These are phyloP conservation scores for Dichomitus squalens DNA, from an alignment of 1,284 basidiomycete species.

Conservation along the genomic window DNA sequence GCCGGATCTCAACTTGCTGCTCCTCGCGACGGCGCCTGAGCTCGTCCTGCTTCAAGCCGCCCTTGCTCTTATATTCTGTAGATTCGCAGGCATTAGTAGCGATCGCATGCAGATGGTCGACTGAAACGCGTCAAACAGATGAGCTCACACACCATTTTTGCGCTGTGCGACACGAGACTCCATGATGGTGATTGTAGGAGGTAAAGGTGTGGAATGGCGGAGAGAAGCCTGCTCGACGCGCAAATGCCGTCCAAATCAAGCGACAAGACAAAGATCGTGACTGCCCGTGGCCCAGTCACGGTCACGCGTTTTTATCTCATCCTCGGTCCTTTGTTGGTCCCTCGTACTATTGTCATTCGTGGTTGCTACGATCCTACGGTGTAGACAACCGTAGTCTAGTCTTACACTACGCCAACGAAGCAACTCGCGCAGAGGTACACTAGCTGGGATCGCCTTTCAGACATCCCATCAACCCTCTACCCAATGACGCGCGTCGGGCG, in stretches of 20 bases:
- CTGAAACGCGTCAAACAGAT: conserved; percentile 3
- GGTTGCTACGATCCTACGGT: not conserved
- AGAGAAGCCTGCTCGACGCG: conserved; percentile 30
- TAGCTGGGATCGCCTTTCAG: too few relatives aligned
- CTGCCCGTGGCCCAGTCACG: conserved; percentile 31
- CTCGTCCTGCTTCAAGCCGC: conserved; percentile 81
- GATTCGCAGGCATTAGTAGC: conserved; percentile 34
- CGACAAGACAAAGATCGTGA: conserved; percentile 24
- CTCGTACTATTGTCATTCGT: not conserved
- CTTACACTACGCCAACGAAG: not conserved
- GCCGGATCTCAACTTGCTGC: conserved; percentile 95
- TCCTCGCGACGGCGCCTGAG: conserved; percentile 94
- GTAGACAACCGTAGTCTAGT: not conserved
- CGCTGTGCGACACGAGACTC: conserved; percentile 42
- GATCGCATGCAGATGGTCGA: conserved; percentile 11
- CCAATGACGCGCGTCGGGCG: conserved; percentile 32
- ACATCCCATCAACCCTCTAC: conserved; percentile 8
- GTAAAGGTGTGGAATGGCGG: conserved; percentile 22
- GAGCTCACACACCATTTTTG: conserved; percentile 57
- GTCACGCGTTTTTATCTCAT: conserved; percentile 22
- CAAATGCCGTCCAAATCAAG: conserved; percentile 23
- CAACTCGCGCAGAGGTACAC: not conserved
- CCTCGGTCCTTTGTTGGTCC: not conserved
- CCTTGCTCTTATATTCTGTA: conserved; percentile 76
- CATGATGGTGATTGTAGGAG: conserved; percentile 31